Percentiles rank a stretch among this genome's conserved stretches.
phyloP scores from a whole-genome alignment of 2,329 filamentous ascomycete species.

The Talaromyces sp. region DNA sequence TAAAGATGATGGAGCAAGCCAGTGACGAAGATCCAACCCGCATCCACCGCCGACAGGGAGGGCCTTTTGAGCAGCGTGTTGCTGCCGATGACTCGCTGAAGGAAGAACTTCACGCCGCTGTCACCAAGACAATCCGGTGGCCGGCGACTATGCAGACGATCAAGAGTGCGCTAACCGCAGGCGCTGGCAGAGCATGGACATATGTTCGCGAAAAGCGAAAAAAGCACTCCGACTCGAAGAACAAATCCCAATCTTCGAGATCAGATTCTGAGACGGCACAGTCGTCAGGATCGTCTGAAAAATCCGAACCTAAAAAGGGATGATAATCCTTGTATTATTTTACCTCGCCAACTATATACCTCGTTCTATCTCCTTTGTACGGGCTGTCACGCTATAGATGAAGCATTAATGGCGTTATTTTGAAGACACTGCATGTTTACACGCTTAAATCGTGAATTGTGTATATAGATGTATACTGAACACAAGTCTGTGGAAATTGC shows the following conservation, averaged over 20 bases:
- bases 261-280: background rate
- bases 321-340: background rate
- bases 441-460: background rate
- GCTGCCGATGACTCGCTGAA: conserved; percentile 65
- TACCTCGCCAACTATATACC: background rate
- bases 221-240: conserved; percentile 48
- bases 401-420: conserved; percentile 4
- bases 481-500: background rate
- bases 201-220: conserved; percentile 78
- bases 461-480: background rate
- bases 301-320: background rate
- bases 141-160: conserved; percentile 81
- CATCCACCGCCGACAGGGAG: conserved; percentile 69
- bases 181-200: conserved; percentile 60
- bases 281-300: background rate
- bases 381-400: background rate
- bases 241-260: background rate
- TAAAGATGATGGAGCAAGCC: conserved; percentile 73
- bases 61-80: conserved; percentile 80
- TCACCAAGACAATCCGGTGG: conserved; percentile 86
- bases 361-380: background rate
- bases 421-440: background rate
- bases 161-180: conserved; percentile 78
- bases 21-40: conserved; percentile 60
- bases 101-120: conserved; percentile 65